phyloP scores from a whole-genome alignment of 1,284 basidiomycete genomes.

The Blastosporella zonata region DNA sequence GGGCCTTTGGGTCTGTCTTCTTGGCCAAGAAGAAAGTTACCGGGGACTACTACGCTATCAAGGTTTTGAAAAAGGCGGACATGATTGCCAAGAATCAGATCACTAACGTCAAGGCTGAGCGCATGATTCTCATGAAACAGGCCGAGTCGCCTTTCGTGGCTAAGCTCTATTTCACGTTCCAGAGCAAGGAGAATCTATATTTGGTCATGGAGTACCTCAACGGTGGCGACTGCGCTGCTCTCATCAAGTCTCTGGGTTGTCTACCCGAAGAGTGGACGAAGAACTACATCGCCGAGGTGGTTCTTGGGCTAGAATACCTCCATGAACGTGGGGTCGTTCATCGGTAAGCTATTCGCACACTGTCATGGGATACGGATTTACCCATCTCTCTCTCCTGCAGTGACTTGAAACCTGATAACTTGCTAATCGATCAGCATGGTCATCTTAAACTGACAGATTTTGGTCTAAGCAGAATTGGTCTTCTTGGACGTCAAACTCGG shows the following conservation, averaged over 20 bases:
- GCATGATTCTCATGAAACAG: slow-evolving; percentile 99
- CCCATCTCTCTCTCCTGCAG: slow-evolving; percentile 43
- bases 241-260: slow-evolving; percentile 93
- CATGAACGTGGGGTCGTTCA: slow-evolving; percentile 95
- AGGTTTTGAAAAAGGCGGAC: slow-evolving; percentile 98
- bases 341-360: slow-evolving; percentile 61
- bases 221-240: slow-evolving; percentile 94
- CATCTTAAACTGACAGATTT: slow-evolving; percentile 98
- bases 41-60: slow-evolving; percentile 99
- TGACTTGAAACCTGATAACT: slow-evolving; percentile 97
- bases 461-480: slow-evolving; percentile 94
- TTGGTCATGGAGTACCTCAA: slow-evolving; percentile 98
- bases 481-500: slow-evolving; percentile 93
- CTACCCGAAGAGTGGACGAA: slow-evolving; percentile 96
- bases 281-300: slow-evolving; percentile 95
- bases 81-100: slow-evolving; percentile 99
- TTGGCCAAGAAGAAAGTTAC: slow-evolving; percentile 97
- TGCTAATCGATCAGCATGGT: slow-evolving; percentile 94
- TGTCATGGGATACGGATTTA: slow-evolving; percentile 1
- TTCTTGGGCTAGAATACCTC: slow-evolving; percentile 92
- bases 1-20: slow-evolving; percentile 98
- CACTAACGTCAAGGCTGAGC: slow-evolving; percentile 99
- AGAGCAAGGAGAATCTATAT: slow-evolving; percentile 98
- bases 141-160: slow-evolving; percentile 99
- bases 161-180: slow-evolving; percentile 98